Evolutionary conservation across 169 alveolate species (phyloP), one percentile per base, ranked within the genome.

Genomic region (Plasmodium gonderi): DNA sequence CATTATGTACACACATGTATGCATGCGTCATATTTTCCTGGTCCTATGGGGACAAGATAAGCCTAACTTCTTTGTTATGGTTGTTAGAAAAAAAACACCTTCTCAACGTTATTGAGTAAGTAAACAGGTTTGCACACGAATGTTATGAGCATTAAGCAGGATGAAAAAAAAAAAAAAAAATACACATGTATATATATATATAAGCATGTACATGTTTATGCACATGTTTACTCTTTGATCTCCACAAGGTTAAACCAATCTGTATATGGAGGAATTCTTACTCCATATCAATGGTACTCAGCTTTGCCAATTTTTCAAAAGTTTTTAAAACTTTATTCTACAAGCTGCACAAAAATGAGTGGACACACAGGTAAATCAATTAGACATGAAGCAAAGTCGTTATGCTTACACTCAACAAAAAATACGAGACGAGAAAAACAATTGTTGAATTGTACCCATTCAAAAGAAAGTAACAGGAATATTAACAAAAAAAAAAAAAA

Each of bases 381-480:
- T 74, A 74, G 49, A 74, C 60, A 74, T 14, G 36, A 74, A 74
- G 26, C 81, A 47, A 74, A 74, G 49, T 26, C 67, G 40, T 40
- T 47, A 74, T 33, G 44, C 49, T 74, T 29, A 54, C 72, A 33
- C 23, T 54, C 23, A 33, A 2, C 72, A 54, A 17, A 54, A 54
- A 54, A 17, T 14, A 14, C 72, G 9, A 54, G 17, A 54, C 29
- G 72, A 11, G 72, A 54, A 54, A 54, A 54, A 54, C 23, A 54
- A 54, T 54, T 54, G 72, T 54, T 11, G 72, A 54, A 12, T 33
- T 17, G 60, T 40, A 26, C 49, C 12, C 65, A 31, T 74, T 33
- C 44, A 42, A 74, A 74, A 74, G 20, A 26, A 26, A 47, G 49
- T 42, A 74, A 38, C 17, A n/a, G 49, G 49, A 74, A 36, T n/a